Conservation (phyloP, 129 eudicot genomes). For the Scalesia atractyloides region DNA sequence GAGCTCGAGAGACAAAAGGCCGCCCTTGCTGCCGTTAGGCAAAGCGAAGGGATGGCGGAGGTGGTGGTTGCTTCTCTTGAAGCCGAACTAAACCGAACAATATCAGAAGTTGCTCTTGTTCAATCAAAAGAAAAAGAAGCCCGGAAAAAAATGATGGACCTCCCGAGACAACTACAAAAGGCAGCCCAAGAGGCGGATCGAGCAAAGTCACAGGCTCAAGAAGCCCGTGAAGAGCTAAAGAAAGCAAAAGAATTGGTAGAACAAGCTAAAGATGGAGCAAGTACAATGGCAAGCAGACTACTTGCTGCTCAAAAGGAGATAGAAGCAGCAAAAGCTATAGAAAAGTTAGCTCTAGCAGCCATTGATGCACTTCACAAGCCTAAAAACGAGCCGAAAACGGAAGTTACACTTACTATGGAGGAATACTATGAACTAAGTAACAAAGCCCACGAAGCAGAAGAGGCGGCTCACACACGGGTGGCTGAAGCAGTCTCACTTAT, state of each 20-base stretch:
- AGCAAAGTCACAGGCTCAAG: slow-evolving; percentile 55
- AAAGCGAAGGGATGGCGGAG: slow-evolving; percentile 91
- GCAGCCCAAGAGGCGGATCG: slow-evolving; percentile 74
- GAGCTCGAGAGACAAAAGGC: slow-evolving; percentile 73
- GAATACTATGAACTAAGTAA: slow-evolving; percentile 85
- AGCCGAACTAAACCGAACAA: slow-evolving; percentile 67
- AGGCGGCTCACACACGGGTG: slow-evolving; percentile 65
- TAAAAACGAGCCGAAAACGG: slow-evolving; percentile 49
- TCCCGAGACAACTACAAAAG: slow-evolving; percentile 71
- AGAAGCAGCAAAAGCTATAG: slow-evolving; percentile 89
- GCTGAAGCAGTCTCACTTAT: slow-evolving; percentile 66
- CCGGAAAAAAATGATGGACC: slow-evolving; percentile 75
- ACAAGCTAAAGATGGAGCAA: slow-evolving; percentile 70
- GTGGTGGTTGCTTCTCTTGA: slow-evolving; percentile 86
- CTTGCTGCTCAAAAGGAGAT: slow-evolving; percentile 84
- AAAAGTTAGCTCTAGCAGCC: slow-evolving; percentile 74
- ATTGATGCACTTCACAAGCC: slow-evolving; percentile 70
- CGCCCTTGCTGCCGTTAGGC: slow-evolving; percentile 60
- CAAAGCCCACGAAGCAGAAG: slow-evolving; percentile 88
- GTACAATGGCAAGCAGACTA: slow-evolving; percentile 67
- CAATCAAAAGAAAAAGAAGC: slow-evolving; percentile 72
- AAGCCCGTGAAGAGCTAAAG: slow-evolving; percentile 63
- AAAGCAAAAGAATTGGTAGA: slow-evolving; percentile 75
- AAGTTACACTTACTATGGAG: slow-evolving; percentile 71
- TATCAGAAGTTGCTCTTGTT: slow-evolving; percentile 52